phyloP scores from a whole-genome alignment of 2,329 filamentous ascomycete species.

The Pestalotiopsis sp. region DNA sequence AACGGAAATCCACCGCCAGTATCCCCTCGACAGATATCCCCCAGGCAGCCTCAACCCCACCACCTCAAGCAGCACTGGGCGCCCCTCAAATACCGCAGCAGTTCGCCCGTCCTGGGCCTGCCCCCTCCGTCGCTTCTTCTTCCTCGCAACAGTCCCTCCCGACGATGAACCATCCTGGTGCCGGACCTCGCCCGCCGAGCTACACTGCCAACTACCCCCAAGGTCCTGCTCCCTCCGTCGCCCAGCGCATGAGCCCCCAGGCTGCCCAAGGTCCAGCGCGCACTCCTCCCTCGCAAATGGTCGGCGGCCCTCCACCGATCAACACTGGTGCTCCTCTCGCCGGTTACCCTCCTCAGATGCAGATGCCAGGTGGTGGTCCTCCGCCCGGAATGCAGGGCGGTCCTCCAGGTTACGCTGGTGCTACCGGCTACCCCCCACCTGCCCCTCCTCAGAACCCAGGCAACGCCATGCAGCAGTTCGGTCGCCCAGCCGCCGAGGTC shows the following conservation, averaged over 20 bases:
- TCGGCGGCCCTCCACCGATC: constrained; percentile 68
- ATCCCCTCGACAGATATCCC: constrained; percentile 52
- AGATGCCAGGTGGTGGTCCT: constrained; percentile 37
- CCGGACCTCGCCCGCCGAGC: constrained; percentile 65
- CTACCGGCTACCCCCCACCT: constrained; percentile 51
- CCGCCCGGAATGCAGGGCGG: constrained; percentile 46
- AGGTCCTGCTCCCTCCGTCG: constrained; percentile 48
- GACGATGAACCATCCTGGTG: constrained; percentile 65
- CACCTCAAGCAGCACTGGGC: constrained; percentile 32
- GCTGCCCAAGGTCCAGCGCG: constrained; percentile 50
- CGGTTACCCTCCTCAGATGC: constrained; percentile 60
- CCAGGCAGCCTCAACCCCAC: constrained; percentile 39
- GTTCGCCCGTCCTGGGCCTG: constrained; percentile 41
- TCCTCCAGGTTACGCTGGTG: constrained; percentile 49
- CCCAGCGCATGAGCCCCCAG: constrained; percentile 54
- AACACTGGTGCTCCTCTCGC: constrained; percentile 63
- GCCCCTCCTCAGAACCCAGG: constrained; percentile 41
- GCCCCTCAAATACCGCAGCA: constrained; percentile 55
- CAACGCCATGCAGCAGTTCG: constrained; percentile 43
- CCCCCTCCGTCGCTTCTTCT: constrained; percentile 49
- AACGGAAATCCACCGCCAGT: constrained; percentile 72
- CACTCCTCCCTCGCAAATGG: constrained; percentile 62
- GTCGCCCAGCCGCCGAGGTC: constrained; percentile 69
- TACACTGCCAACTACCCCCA: constrained; percentile 60
- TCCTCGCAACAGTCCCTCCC: constrained; percentile 53